Percentiles rank a stretch among this genome's conserved stretches.
phyloP scores from a whole-genome alignment of 805 yeast species.

The Hanseniaspora nectarophila region DNA sequence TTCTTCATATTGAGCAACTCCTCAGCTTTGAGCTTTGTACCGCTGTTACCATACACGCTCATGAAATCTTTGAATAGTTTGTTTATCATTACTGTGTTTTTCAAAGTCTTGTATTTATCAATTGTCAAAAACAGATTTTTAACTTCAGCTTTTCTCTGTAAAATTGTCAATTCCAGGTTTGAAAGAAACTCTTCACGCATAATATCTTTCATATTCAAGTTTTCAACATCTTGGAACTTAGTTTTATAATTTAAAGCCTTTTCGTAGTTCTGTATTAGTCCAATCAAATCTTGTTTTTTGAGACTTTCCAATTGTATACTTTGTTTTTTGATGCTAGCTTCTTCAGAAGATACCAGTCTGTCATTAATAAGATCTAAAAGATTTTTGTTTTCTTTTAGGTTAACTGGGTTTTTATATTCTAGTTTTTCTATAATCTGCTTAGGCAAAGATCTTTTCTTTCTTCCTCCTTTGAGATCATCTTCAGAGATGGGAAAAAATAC shows the following conservation, averaged over 20 bases:
- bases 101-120: not conserved
- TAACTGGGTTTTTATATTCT: too few relatives aligned
- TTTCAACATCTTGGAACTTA: not conserved
- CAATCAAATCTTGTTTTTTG: not conserved
- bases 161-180: not conserved
- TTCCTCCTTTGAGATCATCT: not conserved
- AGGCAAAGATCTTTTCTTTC: not conserved
- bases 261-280: not conserved
- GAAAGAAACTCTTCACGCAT: not conserved
- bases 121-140: not conserved
- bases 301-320: not conserved
- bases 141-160: not conserved
- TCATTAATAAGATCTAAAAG: not conserved
- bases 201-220: not conserved
- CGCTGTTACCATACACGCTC: not conserved
- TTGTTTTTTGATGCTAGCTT: not conserved
- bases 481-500: not conserved
- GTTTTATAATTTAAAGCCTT: not conserved
- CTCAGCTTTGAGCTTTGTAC: not conserved
- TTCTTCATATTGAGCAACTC: not conserved
- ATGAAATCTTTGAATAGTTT: not conserved
- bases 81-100: not conserved
- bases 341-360: not conserved
- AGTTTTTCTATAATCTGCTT: not conserved
- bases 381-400: not conserved